Conservation (phyloP, 1,139 yeast genomes). For the Candida albicans region DNA sequence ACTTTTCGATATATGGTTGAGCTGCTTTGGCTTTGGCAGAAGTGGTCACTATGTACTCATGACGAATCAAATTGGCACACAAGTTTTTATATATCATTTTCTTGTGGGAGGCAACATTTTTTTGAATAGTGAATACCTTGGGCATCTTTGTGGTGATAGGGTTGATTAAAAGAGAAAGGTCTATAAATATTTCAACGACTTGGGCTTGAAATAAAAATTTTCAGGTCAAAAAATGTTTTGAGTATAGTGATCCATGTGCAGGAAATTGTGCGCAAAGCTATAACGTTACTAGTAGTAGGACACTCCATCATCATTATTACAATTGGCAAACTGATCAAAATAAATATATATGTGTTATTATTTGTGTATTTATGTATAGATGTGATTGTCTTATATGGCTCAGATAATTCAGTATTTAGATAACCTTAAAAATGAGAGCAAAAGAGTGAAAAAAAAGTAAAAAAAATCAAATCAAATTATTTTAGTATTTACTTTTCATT, state of each 20-base stretch:
- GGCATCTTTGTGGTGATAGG: conserved; percentile 29
- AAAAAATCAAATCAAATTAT: neutral
- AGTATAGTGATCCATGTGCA: no score
- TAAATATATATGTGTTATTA: no score
- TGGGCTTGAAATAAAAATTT: conserved; percentile 3
- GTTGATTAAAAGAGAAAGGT: neutral
- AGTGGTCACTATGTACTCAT: conserved; percentile 47
- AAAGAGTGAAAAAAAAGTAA: neutral
- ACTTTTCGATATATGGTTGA: conserved; percentile 44
- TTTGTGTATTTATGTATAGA: no score
- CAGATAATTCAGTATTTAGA: no score
- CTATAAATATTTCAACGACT: no score
- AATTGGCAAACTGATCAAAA: no score
- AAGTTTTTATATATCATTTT: conserved; percentile 49
- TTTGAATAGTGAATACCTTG: conserved; percentile 43
- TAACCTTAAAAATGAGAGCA: no score
- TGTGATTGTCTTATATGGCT: no score
- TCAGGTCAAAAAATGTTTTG: neutral
- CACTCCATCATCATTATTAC: no score
- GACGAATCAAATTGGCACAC: conserved; percentile 47
- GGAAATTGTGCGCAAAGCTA: no score
- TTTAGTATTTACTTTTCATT: no score
- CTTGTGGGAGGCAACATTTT: conserved; percentile 45
- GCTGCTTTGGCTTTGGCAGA: conserved; percentile 49
- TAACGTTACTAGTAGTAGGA: no score